Base-by-base conservation (phyloP, 768 basidiomycete genomes). In the Mycena alexandri region DNA sequence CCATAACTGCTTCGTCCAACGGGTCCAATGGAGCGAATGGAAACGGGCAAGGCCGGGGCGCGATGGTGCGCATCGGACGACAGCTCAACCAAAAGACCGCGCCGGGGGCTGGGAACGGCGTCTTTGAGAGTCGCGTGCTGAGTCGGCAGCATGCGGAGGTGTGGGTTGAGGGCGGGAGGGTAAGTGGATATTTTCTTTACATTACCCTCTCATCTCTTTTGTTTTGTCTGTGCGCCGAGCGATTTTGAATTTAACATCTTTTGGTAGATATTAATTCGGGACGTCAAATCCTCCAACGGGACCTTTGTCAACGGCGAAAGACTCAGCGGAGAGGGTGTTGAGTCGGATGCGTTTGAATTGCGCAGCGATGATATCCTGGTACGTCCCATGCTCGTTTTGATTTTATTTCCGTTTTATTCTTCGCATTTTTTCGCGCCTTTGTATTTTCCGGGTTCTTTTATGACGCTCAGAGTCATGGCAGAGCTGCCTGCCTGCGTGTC, bases 241-340 rank as follows among this genome's bases (percentile, higher is more conserved):
- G 11, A 38, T 14, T 38, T 10, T 14, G 10, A 14, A 38, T 14
- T 38, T 29, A 29, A 38, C 38, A 11, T n/a, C 38, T 38, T 25
- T 24, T 16, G 44, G 38, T 36, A 62, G 66, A 46, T 90, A 69
- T 88, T 75, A 73, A 91, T 91, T 76, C 88, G 87, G 73, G 90
- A 90, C 74, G 87, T 90, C 74, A 89, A 89, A 78, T 87, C 85
- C 50, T 89, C 87, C 10, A 90, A 90, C 71, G 90, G 90, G n/a
- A 91, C 90, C 6, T 91, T 90, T 70, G 86, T 91, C 71, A 90
- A 91, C 70, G 84, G 86, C 48, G 87, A 90, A 65, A 80, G 89
- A 21, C 81, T 91, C n/a, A 87, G 85, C 43, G 77, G 82, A 5
- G 89, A 90, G 73, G 85, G 86, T 19, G 79, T 84, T 47, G 89